Percentiles rank a stretch among this genome's conserved stretches.
Evolutionary conservation across 225 moss, liverwort and hornwort species (phyloP).

Genomic region (Antitrichia curtipendula): DNA sequence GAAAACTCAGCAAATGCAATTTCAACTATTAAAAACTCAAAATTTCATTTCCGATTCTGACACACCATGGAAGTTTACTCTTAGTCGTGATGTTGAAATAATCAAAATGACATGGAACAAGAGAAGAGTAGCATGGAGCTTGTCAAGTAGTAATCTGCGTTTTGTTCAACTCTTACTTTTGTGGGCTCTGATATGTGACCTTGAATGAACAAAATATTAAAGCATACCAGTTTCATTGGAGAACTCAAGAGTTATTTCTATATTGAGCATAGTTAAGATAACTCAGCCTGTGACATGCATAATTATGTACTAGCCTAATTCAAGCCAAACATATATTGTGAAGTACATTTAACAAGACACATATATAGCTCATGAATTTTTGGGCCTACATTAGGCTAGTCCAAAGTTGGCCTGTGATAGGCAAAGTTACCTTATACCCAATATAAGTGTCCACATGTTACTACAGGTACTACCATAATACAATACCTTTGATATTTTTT

Average conservation of each 20-base stretch:
- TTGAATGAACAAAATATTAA: not conserved
- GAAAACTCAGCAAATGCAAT: not conserved
- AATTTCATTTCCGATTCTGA: not conserved
- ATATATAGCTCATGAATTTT: no score
- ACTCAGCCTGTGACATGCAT: no score
- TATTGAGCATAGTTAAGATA: not conserved
- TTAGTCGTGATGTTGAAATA: not conserved
- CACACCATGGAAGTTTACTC: not conserved
- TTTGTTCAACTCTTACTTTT: no score
- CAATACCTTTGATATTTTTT: not conserved
- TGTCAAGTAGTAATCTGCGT: fast-evolving
- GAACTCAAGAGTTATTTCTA: not conserved
- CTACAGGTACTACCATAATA: not conserved
- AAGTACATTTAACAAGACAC: no score
- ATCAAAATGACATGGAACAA: not conserved
- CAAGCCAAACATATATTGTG: no score
- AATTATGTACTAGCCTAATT: no score
- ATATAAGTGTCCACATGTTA: not conserved
- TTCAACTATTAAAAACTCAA: not conserved
- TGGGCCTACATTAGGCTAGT: no score
- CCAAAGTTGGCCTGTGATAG: no score
- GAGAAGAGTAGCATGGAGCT: not conserved
- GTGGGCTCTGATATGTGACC: not conserved
- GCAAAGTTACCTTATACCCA: no score
- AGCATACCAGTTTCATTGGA: not conserved